Percentiles rank a stretch among this genome's conserved stretches.
These are phyloP conservation scores for Cornus suecica DNA, from an alignment of 148 eudicot genomes.

Conservation along the genomic window DNA sequence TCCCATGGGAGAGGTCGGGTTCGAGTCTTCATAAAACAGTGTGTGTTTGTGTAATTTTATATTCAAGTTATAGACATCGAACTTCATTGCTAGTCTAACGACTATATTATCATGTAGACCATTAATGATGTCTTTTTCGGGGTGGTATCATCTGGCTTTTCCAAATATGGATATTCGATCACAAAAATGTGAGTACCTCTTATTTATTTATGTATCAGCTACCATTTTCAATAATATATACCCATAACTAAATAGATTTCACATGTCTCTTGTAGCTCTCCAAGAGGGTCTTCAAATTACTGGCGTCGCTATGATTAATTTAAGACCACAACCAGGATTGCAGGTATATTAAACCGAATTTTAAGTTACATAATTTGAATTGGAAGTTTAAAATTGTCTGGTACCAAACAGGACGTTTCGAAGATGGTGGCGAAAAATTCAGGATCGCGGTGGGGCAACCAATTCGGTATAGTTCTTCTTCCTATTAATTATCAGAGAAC, in stretches of 20 bases:
- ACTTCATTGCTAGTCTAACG: not conserved
- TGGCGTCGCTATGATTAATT: constrained; percentile 62
- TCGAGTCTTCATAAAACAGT: too few relatives aligned
- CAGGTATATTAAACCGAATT: constrained; percentile 31
- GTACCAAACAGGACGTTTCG: constrained; percentile 28
- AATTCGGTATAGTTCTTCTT: constrained; percentile 52
- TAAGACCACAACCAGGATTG: constrained; percentile 55
- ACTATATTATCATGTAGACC: constrained; percentile 42
- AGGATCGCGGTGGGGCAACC: constrained; percentile 45
- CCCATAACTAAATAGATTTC: not conserved
- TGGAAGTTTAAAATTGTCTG: not conserved
- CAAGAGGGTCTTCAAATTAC: constrained; percentile 51
- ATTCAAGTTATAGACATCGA: too few relatives aligned
- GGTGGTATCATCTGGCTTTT: constrained; percentile 56
- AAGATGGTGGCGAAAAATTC: constrained; percentile 29
- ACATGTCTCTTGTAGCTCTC: constrained; percentile 22
- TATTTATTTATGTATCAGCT: not conserved
- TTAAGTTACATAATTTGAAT: not conserved
- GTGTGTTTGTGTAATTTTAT: too few relatives aligned
- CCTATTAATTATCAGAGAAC: constrained; percentile 47
- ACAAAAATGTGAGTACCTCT: constrained; percentile 33
- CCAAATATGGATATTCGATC: constrained; percentile 52
- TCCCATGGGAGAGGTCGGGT: too few relatives aligned
- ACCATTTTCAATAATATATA: too few relatives aligned
- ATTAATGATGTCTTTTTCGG: constrained; percentile 77